These are phyloP conservation scores for Vanrija humicola DNA, from an alignment of 1,284 basidiomycete genomes.

Conservation along the genomic window DNA sequence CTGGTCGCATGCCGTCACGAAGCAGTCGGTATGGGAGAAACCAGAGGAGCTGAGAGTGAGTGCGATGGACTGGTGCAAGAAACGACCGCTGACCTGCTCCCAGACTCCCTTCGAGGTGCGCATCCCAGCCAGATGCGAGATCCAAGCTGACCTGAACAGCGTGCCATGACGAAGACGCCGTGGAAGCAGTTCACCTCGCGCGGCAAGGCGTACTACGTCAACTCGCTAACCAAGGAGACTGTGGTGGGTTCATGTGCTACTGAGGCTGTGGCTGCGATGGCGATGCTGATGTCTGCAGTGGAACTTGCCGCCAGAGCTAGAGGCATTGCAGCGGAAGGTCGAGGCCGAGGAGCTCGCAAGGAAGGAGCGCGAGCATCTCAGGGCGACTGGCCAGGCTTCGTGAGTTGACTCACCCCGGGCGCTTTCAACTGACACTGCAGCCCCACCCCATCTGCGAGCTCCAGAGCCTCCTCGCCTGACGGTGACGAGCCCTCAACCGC, in stretches of 20 bases:
- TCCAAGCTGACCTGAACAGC: conserved; percentile 51
- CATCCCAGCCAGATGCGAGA: neutral
- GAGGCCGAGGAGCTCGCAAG: conserved; percentile 60
- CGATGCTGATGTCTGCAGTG: conserved; percentile 54
- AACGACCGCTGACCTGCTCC: conserved; percentile 52
- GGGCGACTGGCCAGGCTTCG: conserved; percentile 23
- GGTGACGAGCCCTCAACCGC: conserved; percentile 9
- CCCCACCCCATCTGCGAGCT: conserved; percentile 1
- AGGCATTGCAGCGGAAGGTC: conserved; percentile 72
- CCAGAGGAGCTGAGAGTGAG: conserved; percentile 47
- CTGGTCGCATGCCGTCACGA: conserved; percentile 49
- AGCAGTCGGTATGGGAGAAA: conserved; percentile 51
- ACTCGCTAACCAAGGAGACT: conserved; percentile 54
- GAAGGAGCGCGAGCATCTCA: conserved; percentile 12
- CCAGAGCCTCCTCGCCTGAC: conserved; percentile 10
- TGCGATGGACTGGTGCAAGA: neutral
- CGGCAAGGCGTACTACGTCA: conserved; percentile 88
- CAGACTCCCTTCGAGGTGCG: conserved; percentile 81
- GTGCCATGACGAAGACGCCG: conserved; percentile 74
- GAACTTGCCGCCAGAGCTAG: conserved; percentile 87
- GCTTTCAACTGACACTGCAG: conserved; percentile 3
- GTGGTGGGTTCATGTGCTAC: conserved; percentile 14
- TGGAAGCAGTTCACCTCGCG: conserved; percentile 92
- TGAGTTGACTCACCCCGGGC: conserved; percentile 10
- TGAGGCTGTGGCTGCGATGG: neutral